These are phyloP conservation scores for Hygrocybe coccinea DNA, from an alignment of 768 basidiomycete species.

Conservation along the genomic window DNA sequence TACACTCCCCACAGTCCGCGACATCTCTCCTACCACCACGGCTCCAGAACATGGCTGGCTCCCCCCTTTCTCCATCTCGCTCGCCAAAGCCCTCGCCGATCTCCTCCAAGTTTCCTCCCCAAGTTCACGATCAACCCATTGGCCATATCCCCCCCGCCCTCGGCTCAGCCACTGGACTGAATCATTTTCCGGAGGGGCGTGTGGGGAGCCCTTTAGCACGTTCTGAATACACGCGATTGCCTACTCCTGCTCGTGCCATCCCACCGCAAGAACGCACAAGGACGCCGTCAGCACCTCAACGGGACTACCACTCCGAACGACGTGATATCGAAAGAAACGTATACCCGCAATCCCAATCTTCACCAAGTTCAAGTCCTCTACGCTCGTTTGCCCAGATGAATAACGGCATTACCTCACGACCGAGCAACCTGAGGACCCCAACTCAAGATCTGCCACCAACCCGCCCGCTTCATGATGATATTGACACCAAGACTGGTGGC, in stretches of 20 bases:
- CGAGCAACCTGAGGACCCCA: constrained; percentile 5
- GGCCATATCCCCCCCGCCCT: background rate
- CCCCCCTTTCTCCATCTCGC: constrained; percentile 16
- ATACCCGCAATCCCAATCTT: background rate
- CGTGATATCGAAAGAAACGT: background rate
- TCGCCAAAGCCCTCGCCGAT: background rate
- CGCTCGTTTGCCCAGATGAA: background rate
- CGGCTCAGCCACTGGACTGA: background rate
- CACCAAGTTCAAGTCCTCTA: constrained; percentile 1
- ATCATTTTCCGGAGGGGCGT: background rate
- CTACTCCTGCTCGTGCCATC: background rate
- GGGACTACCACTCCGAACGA: background rate
- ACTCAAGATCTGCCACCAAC: constrained; percentile 15
- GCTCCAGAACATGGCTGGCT: constrained; percentile 42
- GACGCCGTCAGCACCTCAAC: background rate
- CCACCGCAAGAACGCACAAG: background rate
- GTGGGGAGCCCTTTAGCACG: background rate
- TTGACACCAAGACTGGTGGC: constrained; percentile 71
- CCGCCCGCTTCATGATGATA: constrained; percentile 29
- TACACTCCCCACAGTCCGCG: constrained; percentile 38
- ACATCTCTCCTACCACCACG: constrained; percentile 47
- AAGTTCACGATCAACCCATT: background rate
- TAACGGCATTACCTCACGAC: background rate
- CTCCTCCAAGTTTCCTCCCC: background rate
- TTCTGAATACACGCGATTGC: background rate